Conservation (phyloP, 441 rosid genomes). For the Euphorbia celastroides region DNA sequence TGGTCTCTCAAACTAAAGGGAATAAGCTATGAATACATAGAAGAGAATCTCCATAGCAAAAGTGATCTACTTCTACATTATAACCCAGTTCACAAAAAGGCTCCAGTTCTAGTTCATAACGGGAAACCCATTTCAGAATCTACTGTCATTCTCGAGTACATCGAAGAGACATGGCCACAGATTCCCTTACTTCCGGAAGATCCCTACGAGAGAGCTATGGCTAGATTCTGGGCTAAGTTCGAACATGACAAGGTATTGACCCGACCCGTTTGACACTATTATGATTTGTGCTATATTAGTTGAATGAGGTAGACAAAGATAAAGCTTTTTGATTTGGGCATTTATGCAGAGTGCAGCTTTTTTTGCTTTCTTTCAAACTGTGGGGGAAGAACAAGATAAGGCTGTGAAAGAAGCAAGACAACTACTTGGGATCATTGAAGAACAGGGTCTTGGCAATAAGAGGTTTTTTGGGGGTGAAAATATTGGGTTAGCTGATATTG, state of each 20-base stretch:
- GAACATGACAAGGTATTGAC: constrained; percentile 33
- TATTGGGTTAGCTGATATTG: constrained; percentile 34
- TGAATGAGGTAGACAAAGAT: not conserved
- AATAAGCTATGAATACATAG: constrained; percentile 26
- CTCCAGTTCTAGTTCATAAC: constrained; percentile 38
- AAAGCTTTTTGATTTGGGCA: not conserved
- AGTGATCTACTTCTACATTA: constrained; percentile 28
- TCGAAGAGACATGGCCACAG: constrained; percentile 43
- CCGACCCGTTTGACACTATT: not conserved
- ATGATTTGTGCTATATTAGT: too few relatives aligned
- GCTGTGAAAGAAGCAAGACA: constrained; percentile 30
- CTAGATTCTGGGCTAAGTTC: constrained; percentile 47
- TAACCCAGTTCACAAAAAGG: constrained; percentile 40
- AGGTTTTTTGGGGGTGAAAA: constrained; percentile 42
- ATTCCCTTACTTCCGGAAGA: constrained; percentile 34
- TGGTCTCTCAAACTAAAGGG: constrained; percentile 50
- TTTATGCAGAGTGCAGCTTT: constrained; percentile 19
- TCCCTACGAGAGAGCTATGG: constrained; percentile 32
- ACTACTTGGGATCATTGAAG: constrained; percentile 28
- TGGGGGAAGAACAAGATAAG: constrained; percentile 33
- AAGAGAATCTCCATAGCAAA: constrained; percentile 33
- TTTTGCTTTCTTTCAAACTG: constrained; percentile 22
- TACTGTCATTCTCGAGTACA: constrained; percentile 37
- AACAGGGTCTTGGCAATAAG: constrained; percentile 29
- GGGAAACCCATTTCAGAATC: constrained; percentile 39